Conservation (phyloP, 129 eudicot species). For the Apium graveolens region DNA sequence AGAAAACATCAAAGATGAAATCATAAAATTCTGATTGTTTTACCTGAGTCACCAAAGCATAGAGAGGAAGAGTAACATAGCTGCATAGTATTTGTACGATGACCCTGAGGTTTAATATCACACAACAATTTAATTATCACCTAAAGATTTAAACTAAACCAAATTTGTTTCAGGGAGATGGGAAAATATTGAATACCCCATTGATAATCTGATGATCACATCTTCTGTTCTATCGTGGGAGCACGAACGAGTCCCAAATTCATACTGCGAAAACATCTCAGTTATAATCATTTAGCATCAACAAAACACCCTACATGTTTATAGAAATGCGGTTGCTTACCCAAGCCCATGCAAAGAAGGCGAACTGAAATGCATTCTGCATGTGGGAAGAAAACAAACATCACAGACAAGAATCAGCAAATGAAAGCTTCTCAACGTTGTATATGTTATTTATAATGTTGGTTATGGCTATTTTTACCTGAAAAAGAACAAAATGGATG, state of each 20-base stretch:
- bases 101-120: conserved; percentile 25
- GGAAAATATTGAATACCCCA: conserved; percentile 24
- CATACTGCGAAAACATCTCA: conserved; percentile 20
- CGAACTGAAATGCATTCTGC: conserved; percentile 70
- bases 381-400: neutral
- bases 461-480: conserved; percentile 17
- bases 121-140: neutral
- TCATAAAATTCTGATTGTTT: neutral
- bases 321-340: conserved; percentile 21
- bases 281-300: no score
- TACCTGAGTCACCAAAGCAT: conserved; percentile 58
- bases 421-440: neutral
- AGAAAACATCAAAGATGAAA: neutral
- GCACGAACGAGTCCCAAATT: conserved; percentile 47
- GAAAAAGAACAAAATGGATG: conserved; percentile 50
- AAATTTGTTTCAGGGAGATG: neutral
- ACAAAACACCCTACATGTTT: neutral
- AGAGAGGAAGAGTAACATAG: conserved; percentile 63
- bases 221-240: conserved; percentile 37
- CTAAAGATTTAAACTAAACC: neutral
- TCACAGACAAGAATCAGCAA: neutral
- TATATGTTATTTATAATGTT: neutral
- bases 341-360: conserved; percentile 61
- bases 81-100: conserved; percentile 47
- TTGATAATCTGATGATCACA: conserved; percentile 35